Conservation (phyloP, 768 basidiomycete species). For the Baorangia bicolor region DNA sequence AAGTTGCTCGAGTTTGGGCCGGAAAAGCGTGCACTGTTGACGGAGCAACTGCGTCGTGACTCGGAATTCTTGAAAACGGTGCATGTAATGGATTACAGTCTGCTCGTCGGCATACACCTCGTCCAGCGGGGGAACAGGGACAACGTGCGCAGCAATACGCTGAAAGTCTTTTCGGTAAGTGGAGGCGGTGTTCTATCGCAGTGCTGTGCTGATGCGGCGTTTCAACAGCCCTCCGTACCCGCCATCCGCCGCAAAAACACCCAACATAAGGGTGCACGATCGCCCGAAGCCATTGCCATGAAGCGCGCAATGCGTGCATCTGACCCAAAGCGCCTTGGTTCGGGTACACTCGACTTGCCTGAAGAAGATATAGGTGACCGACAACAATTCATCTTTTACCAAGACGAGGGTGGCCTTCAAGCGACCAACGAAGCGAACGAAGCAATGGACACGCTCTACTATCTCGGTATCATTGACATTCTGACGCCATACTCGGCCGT, state of each 20-base stretch:
- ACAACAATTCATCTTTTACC: constrained; percentile 86
- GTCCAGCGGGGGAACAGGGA: constrained; percentile 90
- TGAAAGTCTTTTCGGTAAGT: constrained; percentile 89
- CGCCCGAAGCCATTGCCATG: constrained; percentile 79
- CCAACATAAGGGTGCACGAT: constrained; percentile 51
- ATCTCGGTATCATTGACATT: constrained; percentile 96
- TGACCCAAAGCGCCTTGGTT: constrained; percentile 70
- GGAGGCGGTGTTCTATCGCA: neutral
- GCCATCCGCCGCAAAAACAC: constrained; percentile 60
- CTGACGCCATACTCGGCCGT: constrained; percentile 78
- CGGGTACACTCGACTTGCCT: constrained; percentile 50
- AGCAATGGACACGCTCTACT: constrained; percentile 77
- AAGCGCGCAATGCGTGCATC: constrained; percentile 83
- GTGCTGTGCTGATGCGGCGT: constrained; percentile 1
- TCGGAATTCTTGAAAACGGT: constrained; percentile 79
- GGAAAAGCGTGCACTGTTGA: constrained; percentile 87
- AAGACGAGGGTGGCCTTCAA: constrained; percentile 91
- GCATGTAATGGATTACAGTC: constrained; percentile 94
- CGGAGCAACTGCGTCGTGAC: constrained; percentile 89
- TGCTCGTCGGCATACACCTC: constrained; percentile 92
- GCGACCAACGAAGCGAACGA: constrained; percentile 87
- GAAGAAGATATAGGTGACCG: constrained; percentile 59
- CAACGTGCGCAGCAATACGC: constrained; percentile 84
- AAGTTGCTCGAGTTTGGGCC: constrained; percentile 89
- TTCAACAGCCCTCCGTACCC: constrained; percentile 65